phyloP scores from a whole-genome alignment of 2,329 filamentous ascomycete genomes.

The Ploettnerulaceae sp. region DNA sequence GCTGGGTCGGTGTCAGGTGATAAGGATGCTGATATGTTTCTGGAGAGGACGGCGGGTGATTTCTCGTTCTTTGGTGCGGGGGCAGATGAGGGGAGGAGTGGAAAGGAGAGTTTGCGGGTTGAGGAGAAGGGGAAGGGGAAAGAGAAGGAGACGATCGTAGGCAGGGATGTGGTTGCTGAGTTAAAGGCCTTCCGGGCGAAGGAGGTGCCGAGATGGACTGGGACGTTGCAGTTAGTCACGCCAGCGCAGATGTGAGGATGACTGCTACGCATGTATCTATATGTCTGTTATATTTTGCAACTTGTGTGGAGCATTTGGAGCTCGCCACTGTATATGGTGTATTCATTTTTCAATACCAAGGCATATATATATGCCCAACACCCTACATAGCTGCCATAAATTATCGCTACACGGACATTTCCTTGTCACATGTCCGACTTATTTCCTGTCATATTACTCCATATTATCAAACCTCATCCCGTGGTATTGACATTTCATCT shows the following conservation, averaged over 20 bases:
- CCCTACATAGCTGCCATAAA: too few species aligned
- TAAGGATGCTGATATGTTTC: constrained; percentile 27
- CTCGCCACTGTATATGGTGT: too few species aligned
- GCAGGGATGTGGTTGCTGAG: constrained; percentile 19
- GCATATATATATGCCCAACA: too few species aligned
- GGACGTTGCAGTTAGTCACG: constrained; percentile 49
- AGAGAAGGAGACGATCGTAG: not conserved
- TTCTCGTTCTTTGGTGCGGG: constrained; percentile 29
- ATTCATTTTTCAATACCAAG: too few species aligned
- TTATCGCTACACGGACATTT: too few species aligned
- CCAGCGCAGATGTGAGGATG: constrained; percentile 35
- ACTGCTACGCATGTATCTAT: not conserved
- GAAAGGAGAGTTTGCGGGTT: too few species aligned
- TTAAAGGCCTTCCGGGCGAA: constrained; percentile 17
- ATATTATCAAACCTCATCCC: too few species aligned
- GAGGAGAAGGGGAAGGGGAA: not conserved
- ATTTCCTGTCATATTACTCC: too few species aligned
- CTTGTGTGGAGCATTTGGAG: too few species aligned
- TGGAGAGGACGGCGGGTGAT: constrained; percentile 15
- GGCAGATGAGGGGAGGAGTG: not conserved
- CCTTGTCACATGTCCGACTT: too few species aligned
- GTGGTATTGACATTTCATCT: too few species aligned
- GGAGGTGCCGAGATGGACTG: constrained; percentile 17
- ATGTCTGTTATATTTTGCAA: not conserved
- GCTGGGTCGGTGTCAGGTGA: constrained; percentile 24